Evolutionary conservation across 2,329 filamentous ascomycete species (phyloP).

Genomic region (Colletotrichum horii): DNA sequence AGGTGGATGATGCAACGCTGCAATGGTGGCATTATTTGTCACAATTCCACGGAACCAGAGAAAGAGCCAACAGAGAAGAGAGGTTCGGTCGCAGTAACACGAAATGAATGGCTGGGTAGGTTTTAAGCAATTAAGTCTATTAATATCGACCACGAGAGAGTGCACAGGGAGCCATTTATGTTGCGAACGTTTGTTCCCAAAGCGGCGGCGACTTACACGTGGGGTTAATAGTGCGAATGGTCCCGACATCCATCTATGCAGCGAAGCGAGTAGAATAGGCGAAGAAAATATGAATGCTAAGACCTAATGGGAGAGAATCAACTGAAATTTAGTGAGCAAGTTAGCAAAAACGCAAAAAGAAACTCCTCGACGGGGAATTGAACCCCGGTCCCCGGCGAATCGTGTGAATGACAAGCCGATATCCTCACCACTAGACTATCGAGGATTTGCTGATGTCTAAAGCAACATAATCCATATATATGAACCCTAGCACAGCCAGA

Average conservation of each 20-base stretch:
- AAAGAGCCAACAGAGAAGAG: neutral
- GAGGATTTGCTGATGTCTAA: neutral
- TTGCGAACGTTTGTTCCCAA: neutral
- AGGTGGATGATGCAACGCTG: neutral
- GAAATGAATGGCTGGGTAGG: neutral
- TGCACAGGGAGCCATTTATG: neutral
- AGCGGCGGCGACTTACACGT: neutral
- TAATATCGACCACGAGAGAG: neutral
- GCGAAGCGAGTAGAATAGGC: neutral
- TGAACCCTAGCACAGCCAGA: accelerated
- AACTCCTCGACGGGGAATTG: conserved; percentile 23
- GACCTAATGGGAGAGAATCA: no score
- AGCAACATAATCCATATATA: accelerated
- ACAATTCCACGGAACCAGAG: neutral
- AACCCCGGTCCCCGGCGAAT: conserved; percentile 21
- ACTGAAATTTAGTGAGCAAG: neutral
- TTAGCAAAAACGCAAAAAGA: neutral
- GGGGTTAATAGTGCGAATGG: neutral
- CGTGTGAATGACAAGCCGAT: conserved; percentile 13
- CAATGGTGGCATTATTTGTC: neutral
- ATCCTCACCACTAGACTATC: conserved; percentile 24
- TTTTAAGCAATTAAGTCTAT: neutral
- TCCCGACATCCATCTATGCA: neutral
- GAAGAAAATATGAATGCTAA: neutral
- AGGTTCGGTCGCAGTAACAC: neutral